A percentile compares a stretch with the other conserved stretches of the same genome.
Conservation (phyloP, 1,284 basidiomycete species). For the Irpex sp. region DNA sequence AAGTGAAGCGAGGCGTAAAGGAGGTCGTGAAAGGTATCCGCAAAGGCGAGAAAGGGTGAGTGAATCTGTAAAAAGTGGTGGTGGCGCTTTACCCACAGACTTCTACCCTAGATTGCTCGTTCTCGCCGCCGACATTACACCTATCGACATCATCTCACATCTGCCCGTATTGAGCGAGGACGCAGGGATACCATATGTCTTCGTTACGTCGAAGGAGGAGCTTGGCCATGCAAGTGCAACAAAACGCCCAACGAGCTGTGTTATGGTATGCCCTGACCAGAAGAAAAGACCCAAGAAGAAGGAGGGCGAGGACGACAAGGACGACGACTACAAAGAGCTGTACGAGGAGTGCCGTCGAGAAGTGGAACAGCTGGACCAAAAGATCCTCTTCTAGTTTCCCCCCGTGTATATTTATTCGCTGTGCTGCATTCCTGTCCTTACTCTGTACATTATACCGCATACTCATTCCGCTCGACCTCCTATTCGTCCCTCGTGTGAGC, state of each 20-base stretch:
- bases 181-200: constrained; percentile 89
- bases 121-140: constrained; percentile 95
- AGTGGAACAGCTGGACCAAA: constrained; percentile 75
- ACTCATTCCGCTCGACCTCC: background rate
- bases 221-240: constrained; percentile 94
- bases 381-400: constrained; percentile 51
- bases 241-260: constrained; percentile 96
- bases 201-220: constrained; percentile 89
- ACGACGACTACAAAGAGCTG: constrained; percentile 78
- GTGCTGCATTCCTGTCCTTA: background rate
- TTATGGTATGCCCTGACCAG: constrained; percentile 84
- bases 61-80: constrained; percentile 5
- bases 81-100: constrained; percentile 2
- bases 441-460: constrained; percentile 6
- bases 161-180: constrained; percentile 95
- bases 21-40: constrained; percentile 94
- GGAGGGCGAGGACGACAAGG: constrained; percentile 60
- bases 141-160: constrained; percentile 97
- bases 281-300: constrained; percentile 68
- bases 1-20: constrained; percentile 93
- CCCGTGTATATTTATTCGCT: constrained; percentile 5
- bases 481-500: background rate
- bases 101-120: constrained; percentile 64
- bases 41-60: constrained; percentile 92
- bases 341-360: constrained; percentile 85